phyloP scores from a whole-genome alignment of 495 filamentous ascomycete genomes.

The Sordaria brevicollis region DNA sequence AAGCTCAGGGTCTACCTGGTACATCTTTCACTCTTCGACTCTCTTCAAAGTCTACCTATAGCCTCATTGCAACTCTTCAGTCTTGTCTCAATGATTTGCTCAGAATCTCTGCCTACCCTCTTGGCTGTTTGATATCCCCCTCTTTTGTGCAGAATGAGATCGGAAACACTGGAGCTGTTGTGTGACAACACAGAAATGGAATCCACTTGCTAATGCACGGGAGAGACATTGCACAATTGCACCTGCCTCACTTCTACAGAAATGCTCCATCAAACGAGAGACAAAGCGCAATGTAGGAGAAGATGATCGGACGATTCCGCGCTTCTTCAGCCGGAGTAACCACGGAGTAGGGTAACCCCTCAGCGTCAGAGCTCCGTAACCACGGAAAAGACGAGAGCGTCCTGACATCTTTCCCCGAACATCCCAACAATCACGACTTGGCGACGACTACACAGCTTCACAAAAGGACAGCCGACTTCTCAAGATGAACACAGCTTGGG shows the following conservation, averaged over 20 bases:
- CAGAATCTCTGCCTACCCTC: neutral
- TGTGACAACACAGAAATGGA: neutral
- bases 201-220: neutral
- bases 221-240: neutral
- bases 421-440: neutral
- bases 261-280: neutral
- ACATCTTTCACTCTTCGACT: neutral
- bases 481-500: conserved; percentile 14
- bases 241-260: neutral
- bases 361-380: neutral
- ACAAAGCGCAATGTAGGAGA: neutral
- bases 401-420: neutral
- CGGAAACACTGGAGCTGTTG: neutral
- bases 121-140: neutral
- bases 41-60: neutral
- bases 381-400: neutral
- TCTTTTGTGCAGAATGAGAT: neutral
- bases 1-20: neutral
- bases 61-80: neutral
- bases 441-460: neutral
- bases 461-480: neutral
- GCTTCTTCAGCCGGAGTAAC: no score
- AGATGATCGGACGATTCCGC: neutral
- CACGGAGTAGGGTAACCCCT: neutral
- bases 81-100: neutral